A percentile compares a stretch with the other conserved stretches of the same genome.
These are phyloP conservation scores for Camellia sinensis DNA, from an alignment of 148 eudicot genomes.

Conservation along the genomic window DNA sequence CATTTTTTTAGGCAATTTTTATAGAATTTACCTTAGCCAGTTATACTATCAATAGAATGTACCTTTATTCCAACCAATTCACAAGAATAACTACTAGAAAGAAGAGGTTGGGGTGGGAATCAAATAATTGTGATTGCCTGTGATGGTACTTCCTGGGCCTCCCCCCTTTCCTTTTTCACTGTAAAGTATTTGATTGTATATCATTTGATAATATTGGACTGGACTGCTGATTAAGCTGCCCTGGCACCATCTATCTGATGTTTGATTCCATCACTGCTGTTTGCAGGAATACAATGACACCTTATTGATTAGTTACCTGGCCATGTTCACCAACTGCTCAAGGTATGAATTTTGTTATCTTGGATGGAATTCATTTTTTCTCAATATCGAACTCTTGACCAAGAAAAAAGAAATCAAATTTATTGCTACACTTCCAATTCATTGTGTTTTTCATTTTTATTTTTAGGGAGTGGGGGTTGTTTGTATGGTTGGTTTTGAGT, in stretches of 20 bases:
- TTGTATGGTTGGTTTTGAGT: background rate
- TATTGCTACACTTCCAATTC: too few relatives aligned
- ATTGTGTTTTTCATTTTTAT: too few relatives aligned
- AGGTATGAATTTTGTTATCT: conserved; percentile 48
- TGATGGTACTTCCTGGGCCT: too few relatives aligned
- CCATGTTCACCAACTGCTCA: conserved; percentile 88
- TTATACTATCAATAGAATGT: too few relatives aligned
- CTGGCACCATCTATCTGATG: background rate
- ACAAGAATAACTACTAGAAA: too few relatives aligned
- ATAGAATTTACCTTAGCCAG: too few relatives aligned
- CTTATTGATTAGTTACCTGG: conserved; percentile 71
- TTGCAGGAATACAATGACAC: conserved; percentile 96
- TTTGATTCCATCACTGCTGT: background rate
- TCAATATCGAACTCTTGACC: too few relatives aligned
- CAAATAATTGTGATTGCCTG: background rate
- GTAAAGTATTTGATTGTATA: too few relatives aligned
- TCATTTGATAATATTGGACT: background rate
- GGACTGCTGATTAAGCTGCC: background rate
- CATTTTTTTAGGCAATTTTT: too few relatives aligned
- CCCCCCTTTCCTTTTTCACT: too few relatives aligned
- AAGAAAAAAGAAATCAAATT: too few relatives aligned
- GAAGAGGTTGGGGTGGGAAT: background rate
- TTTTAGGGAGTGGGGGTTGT: background rate
- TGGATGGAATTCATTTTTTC: background rate
- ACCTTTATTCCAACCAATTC: too few relatives aligned